Evolutionary conservation across 176 grass and related monocot genomes (phyloP).

Genomic region (sorghum (Sorghum bicolor)): Sorghum_bicolor_NCBIv3 NC_012879.2:20684001-20684500

Average conservation of each 20-base stretch:
- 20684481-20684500: too few species aligned
- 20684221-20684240: background rate
- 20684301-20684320: background rate
- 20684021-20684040: too few species aligned
- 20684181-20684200: background rate
- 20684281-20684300: constrained; percentile 22
- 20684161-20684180: background rate
- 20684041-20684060: background rate
- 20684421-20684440: constrained; percentile 3
- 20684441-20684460: constrained; percentile 2
- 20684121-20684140: background rate
- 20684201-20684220: background rate
- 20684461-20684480: background rate
- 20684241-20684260: background rate
- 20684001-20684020: background rate
- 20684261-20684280: background rate
- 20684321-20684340: background rate
- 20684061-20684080: too few species aligned
- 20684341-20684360: background rate
- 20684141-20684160: background rate
- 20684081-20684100: background rate
- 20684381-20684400: background rate
- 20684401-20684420: background rate
- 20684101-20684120: background rate
- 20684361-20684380: constrained; percentile 15